Evolutionary conservation across 148 eudicot species (phyloP).

Genomic region (Fagopyrum homotropicum): DNA sequence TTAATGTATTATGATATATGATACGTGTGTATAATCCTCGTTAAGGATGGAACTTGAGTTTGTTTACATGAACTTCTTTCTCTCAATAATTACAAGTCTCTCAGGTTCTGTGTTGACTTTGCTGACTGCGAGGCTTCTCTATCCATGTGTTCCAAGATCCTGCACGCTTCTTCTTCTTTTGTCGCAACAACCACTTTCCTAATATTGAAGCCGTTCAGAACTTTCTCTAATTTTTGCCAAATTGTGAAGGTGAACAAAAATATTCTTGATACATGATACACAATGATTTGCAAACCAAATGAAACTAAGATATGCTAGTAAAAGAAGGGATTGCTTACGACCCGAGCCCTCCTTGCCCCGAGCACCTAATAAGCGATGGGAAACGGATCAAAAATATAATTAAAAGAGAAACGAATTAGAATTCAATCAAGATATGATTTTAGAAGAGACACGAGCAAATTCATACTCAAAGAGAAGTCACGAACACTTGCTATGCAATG

Average conservation of each 20-base stretch:
- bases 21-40: background rate
- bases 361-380: too few species aligned
- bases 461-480: too few species aligned
- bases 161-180: constrained; percentile 60
- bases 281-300: background rate
- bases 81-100: constrained; percentile 1
- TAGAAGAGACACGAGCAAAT: too few species aligned
- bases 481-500: too few species aligned
- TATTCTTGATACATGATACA: constrained; percentile 65
- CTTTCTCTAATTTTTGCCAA: constrained; percentile 54
- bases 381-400: too few species aligned
- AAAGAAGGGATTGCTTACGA: too few species aligned
- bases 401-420: too few species aligned
- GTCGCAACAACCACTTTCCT: constrained; percentile 82
- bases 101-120: constrained; percentile 18
- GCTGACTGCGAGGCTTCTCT: constrained; percentile 38
- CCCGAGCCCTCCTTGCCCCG: too few species aligned
- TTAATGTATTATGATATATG: background rate
- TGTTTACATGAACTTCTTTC: background rate
- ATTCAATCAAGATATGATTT: too few species aligned
- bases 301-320: background rate
- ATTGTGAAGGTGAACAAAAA: constrained; percentile 88
- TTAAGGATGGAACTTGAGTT: background rate
- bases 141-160: constrained; percentile 60
- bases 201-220: constrained; percentile 33